Evolutionary conservation across 352 stramenopile species (phyloP).

Genomic region (Globisporangium lucens): DNA sequence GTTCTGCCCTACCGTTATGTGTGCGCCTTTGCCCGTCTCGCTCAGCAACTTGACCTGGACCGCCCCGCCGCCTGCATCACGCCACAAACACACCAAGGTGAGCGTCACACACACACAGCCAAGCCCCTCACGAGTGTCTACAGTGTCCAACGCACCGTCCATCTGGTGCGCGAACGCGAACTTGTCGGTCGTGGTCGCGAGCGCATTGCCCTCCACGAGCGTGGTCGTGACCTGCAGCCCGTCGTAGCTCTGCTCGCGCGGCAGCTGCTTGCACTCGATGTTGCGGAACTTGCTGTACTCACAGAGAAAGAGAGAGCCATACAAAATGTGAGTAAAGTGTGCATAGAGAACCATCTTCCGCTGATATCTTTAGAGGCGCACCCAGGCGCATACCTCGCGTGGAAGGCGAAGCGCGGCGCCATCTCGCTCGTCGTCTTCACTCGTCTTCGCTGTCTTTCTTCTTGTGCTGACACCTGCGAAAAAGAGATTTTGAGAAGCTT

Average conservation of each 20-base stretch:
- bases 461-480: neutral
- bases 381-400: constrained; percentile 28
- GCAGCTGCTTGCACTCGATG: constrained; percentile 51
- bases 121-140: neutral
- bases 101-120: neutral
- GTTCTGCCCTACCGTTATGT: constrained; percentile 19
- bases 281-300: constrained; percentile 74
- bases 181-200: constrained; percentile 36
- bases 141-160: constrained; percentile 28
- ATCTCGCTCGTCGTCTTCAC: constrained; percentile 19
- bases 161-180: constrained; percentile 69
- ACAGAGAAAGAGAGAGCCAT: neutral
- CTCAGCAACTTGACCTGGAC: constrained; percentile 58
- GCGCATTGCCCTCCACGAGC: constrained; percentile 42
- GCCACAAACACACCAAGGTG: neutral
- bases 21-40: constrained; percentile 39
- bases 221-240: constrained; percentile 54
- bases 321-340: neutral
- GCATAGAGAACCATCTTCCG: neutral
- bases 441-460: neutral
- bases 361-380: neutral
- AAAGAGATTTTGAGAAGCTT: neutral
- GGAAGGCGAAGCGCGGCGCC: constrained; percentile 48
- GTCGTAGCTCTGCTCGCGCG: constrained; percentile 58
- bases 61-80: constrained; percentile 36